phyloP scores from a whole-genome alignment of 441 rosid genomes.

The Aquilaria agallochum region DNA sequence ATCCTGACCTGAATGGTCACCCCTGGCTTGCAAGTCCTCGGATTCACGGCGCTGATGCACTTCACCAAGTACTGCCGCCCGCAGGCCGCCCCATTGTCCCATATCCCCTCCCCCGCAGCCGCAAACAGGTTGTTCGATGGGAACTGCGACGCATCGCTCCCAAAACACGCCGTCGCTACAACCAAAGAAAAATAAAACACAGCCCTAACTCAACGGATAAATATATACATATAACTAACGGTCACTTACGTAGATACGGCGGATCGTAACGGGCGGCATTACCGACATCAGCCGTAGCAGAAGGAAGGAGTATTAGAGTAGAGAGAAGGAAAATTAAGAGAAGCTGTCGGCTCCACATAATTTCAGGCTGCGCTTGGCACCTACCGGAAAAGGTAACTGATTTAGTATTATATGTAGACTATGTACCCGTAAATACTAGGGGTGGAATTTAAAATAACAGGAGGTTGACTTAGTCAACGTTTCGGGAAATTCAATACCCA shows the following conservation, averaged over 20 bases:
- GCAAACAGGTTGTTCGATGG: constrained; percentile 49
- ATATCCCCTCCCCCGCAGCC: constrained; percentile 54
- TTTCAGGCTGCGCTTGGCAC: too few species aligned
- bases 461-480: too few species aligned
- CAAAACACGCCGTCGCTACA: constrained; percentile 52
- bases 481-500: too few species aligned
- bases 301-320: constrained; percentile 6
- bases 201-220: background rate
- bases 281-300: constrained; percentile 35
- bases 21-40: constrained; percentile 26
- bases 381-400: too few species aligned
- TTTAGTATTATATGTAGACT: too few species aligned
- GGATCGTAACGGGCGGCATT: constrained; percentile 31
- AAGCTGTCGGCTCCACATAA: too few species aligned
- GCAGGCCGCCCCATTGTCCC: constrained; percentile 69
- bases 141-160: constrained; percentile 31
- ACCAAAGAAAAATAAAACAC: background rate
- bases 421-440: too few species aligned
- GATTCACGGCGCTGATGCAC: constrained; percentile 41
- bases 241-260: constrained; percentile 44
- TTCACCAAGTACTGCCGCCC: constrained; percentile 46
- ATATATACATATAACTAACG: background rate
- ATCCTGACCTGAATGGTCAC: constrained; percentile 32
- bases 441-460: too few species aligned
- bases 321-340: too few species aligned